These are phyloP conservation scores for Phytophthora sansomeana DNA, from an alignment of 352 stramenopile species.

Conservation along the genomic window DNA sequence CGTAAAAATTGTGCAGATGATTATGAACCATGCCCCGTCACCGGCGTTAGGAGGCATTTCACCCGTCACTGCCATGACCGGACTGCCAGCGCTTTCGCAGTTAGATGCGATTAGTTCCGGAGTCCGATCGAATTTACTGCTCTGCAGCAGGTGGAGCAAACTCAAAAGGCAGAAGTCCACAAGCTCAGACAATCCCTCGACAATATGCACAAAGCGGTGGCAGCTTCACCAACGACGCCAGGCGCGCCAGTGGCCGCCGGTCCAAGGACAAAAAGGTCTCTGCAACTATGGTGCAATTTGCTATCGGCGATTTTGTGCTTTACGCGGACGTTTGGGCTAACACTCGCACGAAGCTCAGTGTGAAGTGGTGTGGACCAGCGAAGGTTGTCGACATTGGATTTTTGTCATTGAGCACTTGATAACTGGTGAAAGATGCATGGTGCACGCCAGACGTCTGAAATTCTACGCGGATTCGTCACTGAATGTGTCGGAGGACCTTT, in stretches of 20 bases:
- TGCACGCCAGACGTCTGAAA: neutral
- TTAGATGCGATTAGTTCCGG: neutral
- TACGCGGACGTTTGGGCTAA: slow-evolving; percentile 1
- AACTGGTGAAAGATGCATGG: neutral
- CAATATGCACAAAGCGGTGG: neutral
- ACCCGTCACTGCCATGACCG: neutral
- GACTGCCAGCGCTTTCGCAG: neutral
- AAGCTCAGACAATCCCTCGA: too few relatives aligned
- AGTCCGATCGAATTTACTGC: neutral
- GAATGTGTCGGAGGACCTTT: neutral
- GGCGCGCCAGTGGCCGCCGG: neutral
- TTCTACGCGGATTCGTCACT: neutral
- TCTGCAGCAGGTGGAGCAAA: neutral
- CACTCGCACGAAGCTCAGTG: neutral
- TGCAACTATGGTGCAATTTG: neutral
- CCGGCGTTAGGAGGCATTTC: neutral
- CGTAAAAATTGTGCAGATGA: slow-evolving; percentile 2
- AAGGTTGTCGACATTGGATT: neutral
- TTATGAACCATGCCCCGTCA: neutral
- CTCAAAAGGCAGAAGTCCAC: too few relatives aligned
- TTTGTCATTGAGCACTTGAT: neutral
- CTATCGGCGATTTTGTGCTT: neutral
- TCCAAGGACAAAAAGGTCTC: neutral
- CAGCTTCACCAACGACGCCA: neutral
- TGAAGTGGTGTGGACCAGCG: neutral